Base-by-base conservation (phyloP, 2,329 filamentous ascomycete genomes). In the Xylariaceae sp. region DNA sequence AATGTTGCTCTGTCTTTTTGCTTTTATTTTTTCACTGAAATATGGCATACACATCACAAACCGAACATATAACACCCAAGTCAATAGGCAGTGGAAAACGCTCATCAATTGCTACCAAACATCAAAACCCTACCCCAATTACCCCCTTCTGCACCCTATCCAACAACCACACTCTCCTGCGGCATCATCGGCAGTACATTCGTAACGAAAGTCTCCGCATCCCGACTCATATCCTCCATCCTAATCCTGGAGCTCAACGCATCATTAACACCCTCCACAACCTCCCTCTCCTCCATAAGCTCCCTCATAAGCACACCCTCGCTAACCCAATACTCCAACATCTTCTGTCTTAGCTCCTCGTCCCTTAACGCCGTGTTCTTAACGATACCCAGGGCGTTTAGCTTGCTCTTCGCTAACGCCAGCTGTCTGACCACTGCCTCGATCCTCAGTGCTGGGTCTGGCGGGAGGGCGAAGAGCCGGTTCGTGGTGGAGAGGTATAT, bases 401-500 rank as follows among this genome's bases (percentile, higher is more conserved):
- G 67, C 66, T 86, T 90, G 47, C 81, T 78, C 64, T 83, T 79
- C 11, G 81, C 75, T 5, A 70, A 70, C 39, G 82, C 78, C 43
- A 95, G 67, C 3, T 73, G 68, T 43, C 78, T 73, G 44, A 81
- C 77, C 1, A 75, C 72, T 1, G 68, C 61, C 58, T 89, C 85
- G 39, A 95, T 70, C 52, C 88, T 82, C 65, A 88, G 83, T 1
- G 83, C 79, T 0, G 83, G 67, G 0, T 77, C 73, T 0, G 81
- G 77, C 12, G 83, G 80, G 42, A 75, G 72, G 18, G 82, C 79
- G 57, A 95, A 89, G 51, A 87, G 86, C 17, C 90, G 83, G 62
- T 91, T 86, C 5, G 94, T 96, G 14, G 83, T 81, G 2, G 86
- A 85, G 4, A 94, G 75, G 71, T 85, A 96, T 35, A 96, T 73